Base-by-base conservation (phyloP, 345 rosid species). In the Diplotaxis tenuifolia region DNA sequence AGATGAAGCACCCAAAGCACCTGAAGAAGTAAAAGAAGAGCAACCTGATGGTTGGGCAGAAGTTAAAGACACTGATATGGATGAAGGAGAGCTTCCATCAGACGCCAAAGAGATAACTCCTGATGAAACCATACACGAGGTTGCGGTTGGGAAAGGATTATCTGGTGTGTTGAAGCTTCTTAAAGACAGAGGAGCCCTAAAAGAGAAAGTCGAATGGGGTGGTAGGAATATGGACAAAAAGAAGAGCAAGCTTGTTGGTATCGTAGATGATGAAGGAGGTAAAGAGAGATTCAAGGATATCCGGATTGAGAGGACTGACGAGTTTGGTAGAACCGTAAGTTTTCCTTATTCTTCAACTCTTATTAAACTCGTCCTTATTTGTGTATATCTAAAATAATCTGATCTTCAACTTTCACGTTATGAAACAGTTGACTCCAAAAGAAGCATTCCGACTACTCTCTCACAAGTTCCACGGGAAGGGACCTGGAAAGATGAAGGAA, bases 141-240 rank as follows among this genome's bases (percentile, higher is more conserved):
- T 82, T 77, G 84, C 93, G 6, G 86, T 95, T 34, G 98, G 98
- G 21, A 92, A 78, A 86, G 98, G 99, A 67, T 82, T 95, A 80
- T 90, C 98, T 3, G 92, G 96, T 80, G 98, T 85, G 4, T 65
- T 95, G 75, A 84, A 75, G 84, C 88, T 90, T 74, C 92, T 92
- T 16, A 85, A 90, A 79, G 97, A 95, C 6, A 86, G 97, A 78
- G 99, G 99, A 75, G 81, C 92, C 12, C 93, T 95, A 34, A 95
- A 92, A 68, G 99, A 92, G 83, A 83, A 83, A 58, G 76, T 87
- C 42, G 96, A 95, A 9, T 90, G 97, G 98, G 99, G 97, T 81
- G 99, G 98, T 70, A 84, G 99, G 71, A 95, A 92, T 84, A 95
- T 92, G 98, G 99, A 95, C 87, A 95, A 90, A 85, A 95, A 92